Evolutionary conservation across 129 eudicot genomes (phyloP), one percentile per base, ranked within the genome.

Genomic region (Arctium lappa): DNA sequence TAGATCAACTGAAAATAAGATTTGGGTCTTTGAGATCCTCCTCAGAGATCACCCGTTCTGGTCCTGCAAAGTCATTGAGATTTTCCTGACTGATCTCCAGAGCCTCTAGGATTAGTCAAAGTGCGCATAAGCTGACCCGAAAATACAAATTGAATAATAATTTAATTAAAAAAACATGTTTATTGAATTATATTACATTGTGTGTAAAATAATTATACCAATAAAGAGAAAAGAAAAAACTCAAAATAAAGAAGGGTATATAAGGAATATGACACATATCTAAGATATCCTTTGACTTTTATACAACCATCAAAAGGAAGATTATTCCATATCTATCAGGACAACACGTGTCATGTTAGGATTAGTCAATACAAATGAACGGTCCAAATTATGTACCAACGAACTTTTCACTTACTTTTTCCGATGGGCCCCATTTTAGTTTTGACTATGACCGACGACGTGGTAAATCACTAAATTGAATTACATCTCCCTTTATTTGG

Each of bases 401-500:
- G 77, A 73, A 22, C 77, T 73, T 73, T 73, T 73, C 77, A 73
- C 77, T 40, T 39, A 39, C 77, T 73, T 73, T 73, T 73, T 73
- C 18, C 1, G 1, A n/a, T 73, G 77, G 77, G 22, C 62, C 77
- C 77, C 63, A 8, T 6, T 32, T 46, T 12, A 42, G 73, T 34
- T 60, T 56, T 10, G 56, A 77, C 72, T 29, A 38, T 78, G 36
- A 65, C 22, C 65, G 62, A 34, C 22, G 56, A 44, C 74, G 53
- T 29, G 79, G 22, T 4, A 1, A 22, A 22, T 22, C 27, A 22
- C 27, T 22, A 5, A 5, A 56, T 56, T 56, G 18, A 56, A 56
- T 56, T 56, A 15, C 8, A 15, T 15, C 27, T 27, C 65, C 63
- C 22, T 56, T 56, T 56, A 56, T 56, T 9, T 60, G 68, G 68